phyloP scores from a whole-genome alignment of 1,284 basidiomycete genomes.

The Ceratobasidium theobromae region DNA sequence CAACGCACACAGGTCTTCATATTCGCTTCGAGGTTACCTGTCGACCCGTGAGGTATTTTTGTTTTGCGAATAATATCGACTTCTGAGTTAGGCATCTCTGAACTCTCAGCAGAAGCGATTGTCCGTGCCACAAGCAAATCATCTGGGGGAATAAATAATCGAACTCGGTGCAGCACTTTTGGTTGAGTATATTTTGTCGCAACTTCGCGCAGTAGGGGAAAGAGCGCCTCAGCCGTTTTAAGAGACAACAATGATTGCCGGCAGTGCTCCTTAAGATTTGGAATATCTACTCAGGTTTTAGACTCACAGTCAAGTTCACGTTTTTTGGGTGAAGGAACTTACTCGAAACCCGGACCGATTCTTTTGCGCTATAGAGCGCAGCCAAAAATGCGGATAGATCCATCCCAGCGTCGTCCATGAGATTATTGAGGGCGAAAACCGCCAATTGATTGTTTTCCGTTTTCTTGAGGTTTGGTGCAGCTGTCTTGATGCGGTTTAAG shows the following conservation, averaged over 20 bases:
- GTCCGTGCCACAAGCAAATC: constrained; percentile 19
- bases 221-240: constrained; percentile 5
- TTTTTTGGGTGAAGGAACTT: neutral
- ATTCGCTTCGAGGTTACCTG: neutral
- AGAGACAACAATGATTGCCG: constrained; percentile 14
- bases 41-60: neutral
- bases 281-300: neutral
- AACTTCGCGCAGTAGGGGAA: constrained; percentile 8
- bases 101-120: neutral
- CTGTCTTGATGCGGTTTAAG: constrained; percentile 13
- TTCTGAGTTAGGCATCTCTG: constrained; percentile 7
- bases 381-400: neutral
- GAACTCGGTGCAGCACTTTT: constrained; percentile 13
- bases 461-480: constrained; percentile 3
- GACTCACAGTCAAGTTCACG: neutral
- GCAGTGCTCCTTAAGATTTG: constrained; percentile 9
- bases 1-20: constrained; percentile 16
- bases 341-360: constrained; percentile 8
- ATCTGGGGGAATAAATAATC: constrained; percentile 20
- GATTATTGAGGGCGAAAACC: constrained; percentile 3
- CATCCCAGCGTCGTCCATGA: constrained; percentile 16
- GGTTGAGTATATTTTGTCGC: constrained; percentile 14
- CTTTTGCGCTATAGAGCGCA: constrained; percentile 13
- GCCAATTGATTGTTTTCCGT: constrained; percentile 29
- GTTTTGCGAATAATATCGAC: constrained; percentile 26